phyloP scores from a whole-genome alignment of 441 rosid species.

The Eutrema salsugineum region DNA sequence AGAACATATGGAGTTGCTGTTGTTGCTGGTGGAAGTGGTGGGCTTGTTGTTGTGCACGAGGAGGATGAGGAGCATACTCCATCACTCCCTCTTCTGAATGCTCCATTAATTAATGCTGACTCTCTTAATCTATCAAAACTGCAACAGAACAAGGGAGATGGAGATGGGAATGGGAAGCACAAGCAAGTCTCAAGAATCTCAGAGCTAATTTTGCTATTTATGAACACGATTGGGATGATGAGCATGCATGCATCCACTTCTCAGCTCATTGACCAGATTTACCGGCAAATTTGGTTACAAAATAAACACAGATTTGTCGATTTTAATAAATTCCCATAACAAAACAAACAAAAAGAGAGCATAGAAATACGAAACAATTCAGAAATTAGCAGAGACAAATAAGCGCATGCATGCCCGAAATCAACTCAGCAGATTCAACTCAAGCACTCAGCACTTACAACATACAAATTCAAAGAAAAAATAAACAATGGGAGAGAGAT shows the following conservation, averaged over 20 bases:
- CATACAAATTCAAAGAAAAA: too few species aligned
- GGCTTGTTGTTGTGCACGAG: conserved; percentile 66
- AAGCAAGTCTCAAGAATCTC: background rate
- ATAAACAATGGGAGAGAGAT: background rate
- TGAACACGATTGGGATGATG: background rate
- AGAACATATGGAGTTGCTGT: conserved; percentile 79
- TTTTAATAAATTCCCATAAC: too few species aligned
- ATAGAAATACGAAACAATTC: too few species aligned
- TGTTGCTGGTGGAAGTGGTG: conserved; percentile 71
- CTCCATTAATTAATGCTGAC: conserved; percentile 19
- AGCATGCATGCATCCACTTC: background rate
- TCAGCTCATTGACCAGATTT: background rate
- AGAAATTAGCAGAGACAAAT: background rate
- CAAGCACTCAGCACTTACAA: too few species aligned
- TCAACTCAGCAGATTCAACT: too few species aligned
- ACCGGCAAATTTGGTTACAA: too few species aligned
- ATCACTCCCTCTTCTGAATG: conserved; percentile 35
- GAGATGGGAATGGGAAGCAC: background rate
- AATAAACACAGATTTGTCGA: too few species aligned
- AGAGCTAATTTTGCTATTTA: background rate
- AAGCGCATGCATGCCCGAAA: background rate
- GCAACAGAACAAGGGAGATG: background rate
- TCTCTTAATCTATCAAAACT: background rate
- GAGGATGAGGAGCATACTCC: conserved; percentile 35
- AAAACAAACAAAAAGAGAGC: too few species aligned